Base-by-base conservation (phyloP, 2,329 filamentous ascomycete species). In the Trichoderma atroviride region DNA sequence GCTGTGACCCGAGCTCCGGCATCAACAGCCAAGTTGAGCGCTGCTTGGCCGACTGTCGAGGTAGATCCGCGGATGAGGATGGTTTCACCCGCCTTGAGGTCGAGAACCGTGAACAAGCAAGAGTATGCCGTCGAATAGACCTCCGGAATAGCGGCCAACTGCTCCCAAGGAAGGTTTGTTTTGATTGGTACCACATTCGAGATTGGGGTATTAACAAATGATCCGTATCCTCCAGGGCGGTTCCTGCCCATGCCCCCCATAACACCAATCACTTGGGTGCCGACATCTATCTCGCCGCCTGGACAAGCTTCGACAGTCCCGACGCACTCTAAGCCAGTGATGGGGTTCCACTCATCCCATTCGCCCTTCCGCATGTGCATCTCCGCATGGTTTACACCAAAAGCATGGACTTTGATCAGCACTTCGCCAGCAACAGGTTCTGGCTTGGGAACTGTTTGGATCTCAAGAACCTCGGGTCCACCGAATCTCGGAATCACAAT, bases 281-380 rank as follows among this genome's bases (percentile, higher is more conserved):
- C 81, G 13, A 74, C 33, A 1, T 70, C 58, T 31, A 82, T 73
- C 52, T 79, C 75, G 29, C 75, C 75, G 11, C 74, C 75, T 1
- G 79, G 80, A 70, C 78, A 81, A 27, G 73, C 72, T 16, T 73
- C 76, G 10, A 83, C 76, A 19, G 75, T 75, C n/a, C 82, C 82
- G 63, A 82, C 81, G 71, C 81, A 83, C 71, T 82, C 80, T 31
- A 82, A 74, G 24, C 80, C 80, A 29, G 73, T 78, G 61, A 82
- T 79, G 9, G 78, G 78, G 37, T 77, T 79, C 70, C 72, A 78
- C 69, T 81, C 79, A 65, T 76, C 78, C 79, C 79, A 81, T 71
- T 81, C 81, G 14, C 81, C 81, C 53, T 76, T 78, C 27, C 81
- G 79, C 81, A 83, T 83, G 72, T 83, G 79, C 77, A 82, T 81